Evolutionary conservation across 106 monocot genomes (phyloP), one percentile per base, ranked within the genome.

Genomic region (Platanthera guangdongensis): DNA sequence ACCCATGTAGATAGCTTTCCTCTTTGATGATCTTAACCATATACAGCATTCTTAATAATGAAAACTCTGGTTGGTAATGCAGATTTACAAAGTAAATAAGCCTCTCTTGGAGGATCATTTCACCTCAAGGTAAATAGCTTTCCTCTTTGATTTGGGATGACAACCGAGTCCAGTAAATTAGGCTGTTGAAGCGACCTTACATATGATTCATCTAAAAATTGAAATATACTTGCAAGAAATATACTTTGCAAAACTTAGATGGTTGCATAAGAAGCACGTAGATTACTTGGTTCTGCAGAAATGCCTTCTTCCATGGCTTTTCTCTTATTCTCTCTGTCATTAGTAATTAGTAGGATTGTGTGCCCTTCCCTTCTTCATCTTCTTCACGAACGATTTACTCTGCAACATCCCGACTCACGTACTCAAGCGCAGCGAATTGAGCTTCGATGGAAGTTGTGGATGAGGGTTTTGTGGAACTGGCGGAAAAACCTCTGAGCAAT

Each of bases 251-350:
- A 77, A 32, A 0, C 13, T 12, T 68, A 11, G 57, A 76, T 10
- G 50, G 10, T n/a, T 71, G 68, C 51, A 49, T 14, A 51, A 39
- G 78, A 6, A 85, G 75, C 59, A 50, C 15, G 18, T 12, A 54
- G 21, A 2, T 9, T 76, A 94, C 99, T 86, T 78, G 99, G 94
- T 78, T 99, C 99, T 76, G 90, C 86, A 78, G 63, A 77, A 84
- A 99, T 79, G 49, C 99, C 94, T 59, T 99, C 92, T 32, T 82
- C 90, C 1, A 2, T 81, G 22, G 99, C 99, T 81, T 92, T 99
- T 78, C 81, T 84, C 80, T 88, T 99, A 74, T 99, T 99, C 18
- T 99, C 99, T 77, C 72, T 94, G 71, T 99, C 99, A 83, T 99
- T 97, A 19, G 99, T 99, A 75, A 99, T 83, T 71, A 99, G 90